Base-by-base conservation (phyloP, 345 rosid genomes). In the Euphorbia peplus region DNA sequence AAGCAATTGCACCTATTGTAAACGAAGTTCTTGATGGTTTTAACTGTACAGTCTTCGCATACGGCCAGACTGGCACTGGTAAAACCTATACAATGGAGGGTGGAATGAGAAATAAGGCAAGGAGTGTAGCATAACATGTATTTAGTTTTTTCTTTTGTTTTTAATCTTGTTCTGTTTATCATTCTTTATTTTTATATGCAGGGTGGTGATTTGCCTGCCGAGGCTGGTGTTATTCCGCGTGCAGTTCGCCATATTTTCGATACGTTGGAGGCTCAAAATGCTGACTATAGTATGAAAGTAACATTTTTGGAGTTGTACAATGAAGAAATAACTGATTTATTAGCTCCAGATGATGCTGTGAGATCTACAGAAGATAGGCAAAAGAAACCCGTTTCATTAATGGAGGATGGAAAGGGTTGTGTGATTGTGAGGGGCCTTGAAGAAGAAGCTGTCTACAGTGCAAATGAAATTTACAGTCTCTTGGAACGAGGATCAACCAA, bases 11-110 rank as follows among this genome's bases (percentile, higher is more conserved):
- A 1, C 97, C 98, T 0, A 81, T 93, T 64, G 98, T 93, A 47
- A 84, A 87, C 79, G 97, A 93, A 76, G 96, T 93, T 60, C 88
- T 93, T 42, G 98, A 91, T 5, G 96, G 97, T 69, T 93, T 88
- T 81, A 93, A 92, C 72, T 93, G 96, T 74, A 93, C 97, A 30
- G 91, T 93, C 54, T 93, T 93, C 60, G 98, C 97, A 0, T 93
- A 91, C 76, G 97, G 98, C 25, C 98, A 93, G 77, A 93, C 96
- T 1, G 96, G 95, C 57, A 90, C 98, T 0, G 97, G 97, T 0
- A 93, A 93, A 79, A 93, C 98, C 28, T 91, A 84, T 56, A 89
- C 97, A 15, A 93, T 93, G 98, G 96, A 93, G 79, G 98, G 98
- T 39, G 97, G 95, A 12, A 87, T 89, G 90, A 81, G 91, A 69